These are phyloP conservation scores for Nicotiana knightiana DNA, from an alignment of 257 asterid genomes.

Conservation along the genomic window DNA sequence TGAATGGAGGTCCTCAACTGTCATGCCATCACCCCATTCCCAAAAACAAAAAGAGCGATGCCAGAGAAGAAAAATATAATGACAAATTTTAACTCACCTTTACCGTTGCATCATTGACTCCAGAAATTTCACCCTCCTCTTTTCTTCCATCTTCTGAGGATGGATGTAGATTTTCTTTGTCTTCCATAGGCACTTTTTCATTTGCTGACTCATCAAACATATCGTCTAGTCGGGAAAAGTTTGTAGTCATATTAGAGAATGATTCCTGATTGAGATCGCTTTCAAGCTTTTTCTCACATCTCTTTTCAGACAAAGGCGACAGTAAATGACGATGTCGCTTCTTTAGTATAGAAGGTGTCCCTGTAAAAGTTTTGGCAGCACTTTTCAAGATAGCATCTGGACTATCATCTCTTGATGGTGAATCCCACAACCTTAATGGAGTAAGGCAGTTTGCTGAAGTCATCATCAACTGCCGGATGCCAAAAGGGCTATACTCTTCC, in stretches of 20 bases:
- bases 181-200: conserved; percentile 24
- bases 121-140: conserved; percentile 19
- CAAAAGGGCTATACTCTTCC: conserved; percentile 94
- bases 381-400: conserved; percentile 77
- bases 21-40: neutral
- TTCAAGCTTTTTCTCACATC: conserved; percentile 67
- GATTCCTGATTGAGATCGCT: conserved; percentile 33
- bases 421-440: conserved; percentile 78
- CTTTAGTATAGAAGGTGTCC: conserved; percentile 85
- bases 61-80: neutral
- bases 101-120: neutral
- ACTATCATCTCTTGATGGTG: conserved; percentile 70
- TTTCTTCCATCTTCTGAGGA: conserved; percentile 25
- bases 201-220: conserved; percentile 42
- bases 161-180: conserved; percentile 53
- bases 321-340: conserved; percentile 78
- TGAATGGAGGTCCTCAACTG: neutral
- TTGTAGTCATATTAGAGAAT: conserved; percentile 39
- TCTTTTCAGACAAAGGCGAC: conserved; percentile 80
- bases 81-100: neutral
- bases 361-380: conserved; percentile 76
- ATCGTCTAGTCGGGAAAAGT: conserved; percentile 48
- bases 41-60: neutral
- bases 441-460: conserved; percentile 48
- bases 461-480: conserved; percentile 85